Conservation (phyloP, 2,329 filamentous ascomycete genomes). For the Fusarium longipes region DNA sequence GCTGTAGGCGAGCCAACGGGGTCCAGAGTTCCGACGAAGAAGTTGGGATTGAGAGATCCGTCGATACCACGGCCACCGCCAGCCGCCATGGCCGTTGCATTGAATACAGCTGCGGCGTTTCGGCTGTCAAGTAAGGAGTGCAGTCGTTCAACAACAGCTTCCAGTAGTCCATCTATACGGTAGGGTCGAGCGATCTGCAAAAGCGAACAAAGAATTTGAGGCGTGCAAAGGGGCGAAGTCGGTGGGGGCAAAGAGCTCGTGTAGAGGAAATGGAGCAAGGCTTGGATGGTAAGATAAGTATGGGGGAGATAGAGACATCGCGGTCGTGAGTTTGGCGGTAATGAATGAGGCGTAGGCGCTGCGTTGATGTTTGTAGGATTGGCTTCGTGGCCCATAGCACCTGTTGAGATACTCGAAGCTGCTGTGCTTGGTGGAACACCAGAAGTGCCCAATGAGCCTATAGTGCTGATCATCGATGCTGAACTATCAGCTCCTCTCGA, state of each 20-base stretch:
- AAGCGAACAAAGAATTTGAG: constrained; percentile 94
- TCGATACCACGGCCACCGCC: constrained; percentile 89
- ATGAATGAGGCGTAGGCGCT: constrained; percentile 66
- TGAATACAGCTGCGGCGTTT: constrained; percentile 97
- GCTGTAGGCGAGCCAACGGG: constrained; percentile 52
- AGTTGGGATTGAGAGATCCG: constrained; percentile 72
- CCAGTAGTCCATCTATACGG: constrained; percentile 89
- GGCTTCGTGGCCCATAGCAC: constrained; percentile 51
- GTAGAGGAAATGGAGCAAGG: constrained; percentile 92
- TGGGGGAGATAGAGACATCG: constrained; percentile 93
- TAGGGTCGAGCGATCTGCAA: constrained; percentile 94
- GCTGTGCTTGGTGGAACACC: constrained; percentile 56
- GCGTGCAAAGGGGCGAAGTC: constrained; percentile 83
- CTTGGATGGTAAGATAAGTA: constrained; percentile 87
- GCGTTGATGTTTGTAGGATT: constrained; percentile 60
- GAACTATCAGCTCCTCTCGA: constrained; percentile 63
- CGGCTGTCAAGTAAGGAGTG: constrained; percentile 90
- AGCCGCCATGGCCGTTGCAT: constrained; percentile 96
- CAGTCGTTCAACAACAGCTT: constrained; percentile 90
- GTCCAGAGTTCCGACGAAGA: constrained; percentile 65
- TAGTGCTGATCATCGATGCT: constrained; percentile 60
- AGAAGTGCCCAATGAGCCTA: constrained; percentile 55
- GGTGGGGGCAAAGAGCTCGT: constrained; percentile 86
- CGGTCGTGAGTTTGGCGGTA: constrained; percentile 75
- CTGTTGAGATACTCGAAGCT: constrained; percentile 57